Conservation (phyloP, 371 early-diverging fungal genomes). For the Furculomyces boomerangus region DNA sequence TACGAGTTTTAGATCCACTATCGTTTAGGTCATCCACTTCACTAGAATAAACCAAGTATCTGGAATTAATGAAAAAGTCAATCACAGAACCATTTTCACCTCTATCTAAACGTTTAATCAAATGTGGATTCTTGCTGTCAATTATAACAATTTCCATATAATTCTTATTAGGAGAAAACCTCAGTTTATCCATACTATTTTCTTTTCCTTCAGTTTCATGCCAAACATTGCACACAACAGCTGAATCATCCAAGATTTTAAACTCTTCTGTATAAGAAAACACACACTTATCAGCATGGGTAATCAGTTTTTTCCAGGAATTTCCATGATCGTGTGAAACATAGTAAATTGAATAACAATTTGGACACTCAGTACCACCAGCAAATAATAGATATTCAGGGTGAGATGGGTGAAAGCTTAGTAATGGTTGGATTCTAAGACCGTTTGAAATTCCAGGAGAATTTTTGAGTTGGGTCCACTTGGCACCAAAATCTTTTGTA, state of each 20-base stretch:
- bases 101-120: conserved; percentile 4
- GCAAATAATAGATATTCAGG: conserved; percentile 63
- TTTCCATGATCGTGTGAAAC: conserved; percentile 50
- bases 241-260: conserved; percentile 31
- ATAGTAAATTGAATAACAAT: conserved; percentile 45
- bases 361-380: conserved; percentile 29
- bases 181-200: conserved; percentile 25
- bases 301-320: conserved; percentile 51
- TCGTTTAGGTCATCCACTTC: conserved; percentile 18
- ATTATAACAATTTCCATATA: conserved; percentile 19
- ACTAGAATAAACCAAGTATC: conserved; percentile 12
- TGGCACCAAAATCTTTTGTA: conserved; percentile 49
- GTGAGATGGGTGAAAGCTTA: conserved; percentile 71
- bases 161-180: conserved; percentile 3
- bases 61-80: conserved; percentile 10
- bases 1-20: conserved; percentile 5
- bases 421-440: conserved; percentile 27
- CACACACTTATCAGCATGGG: conserved; percentile 71
- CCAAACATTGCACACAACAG: conserved; percentile 51
- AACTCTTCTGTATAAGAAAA: conserved; percentile 58
- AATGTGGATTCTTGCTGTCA: conserved; percentile 1
- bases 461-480: conserved; percentile 28
- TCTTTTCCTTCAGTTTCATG: conserved; percentile 34
- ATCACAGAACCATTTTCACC: conserved; percentile 10
- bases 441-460: conserved; percentile 44